Base-by-base conservation (phyloP, 352 stramenopile species). In the Phytophthora citrophthora region DNA sequence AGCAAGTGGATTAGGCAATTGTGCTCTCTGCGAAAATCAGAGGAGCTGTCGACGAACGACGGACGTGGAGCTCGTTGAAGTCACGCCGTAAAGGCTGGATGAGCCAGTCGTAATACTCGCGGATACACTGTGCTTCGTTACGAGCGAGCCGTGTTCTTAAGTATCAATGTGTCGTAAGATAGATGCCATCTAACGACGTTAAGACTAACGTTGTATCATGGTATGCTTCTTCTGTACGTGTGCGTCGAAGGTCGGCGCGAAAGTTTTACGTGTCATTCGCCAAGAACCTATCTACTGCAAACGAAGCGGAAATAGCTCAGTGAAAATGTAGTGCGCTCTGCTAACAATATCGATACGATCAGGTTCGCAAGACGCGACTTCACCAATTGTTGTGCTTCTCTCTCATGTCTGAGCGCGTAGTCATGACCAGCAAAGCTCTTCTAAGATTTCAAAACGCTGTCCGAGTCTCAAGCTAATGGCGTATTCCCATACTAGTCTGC, bases 1-100 rank as follows among this genome's bases (percentile, higher is more conserved):
- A 44, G 47, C 47, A 31, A 46, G 47, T 64, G 56, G 56, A 64
- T n/a, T 38, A 64, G 56, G 48, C 56, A n/a, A n/a, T n/a, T 6
- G 5, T 31, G 29, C 29, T 52, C 46, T 58, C 46, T 58, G 46
- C 23, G 36, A 58, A 57, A 58, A 52, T 44, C 27, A 10, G 32
- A 13, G 12, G 41, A 47, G 51, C 51, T 58, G 51, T 49, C 27
- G 51, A 49, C 51, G 15, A 58, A 16, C 27, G 29, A 16, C 8
- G 31, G 18, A 31, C 44, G 34, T 18, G 10, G 4, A 56, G 40
- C 40, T 45, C 29, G 27, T 61, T 61, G 53, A 51, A 52, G 53
- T 51, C 36, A 48, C 6, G 2, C 48, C 48, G 32, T 54, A 52
- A 52, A 52, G n/a, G 27, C 27, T 32, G 27, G 20, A 20, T 20